phyloP scores from a whole-genome alignment of 805 yeast species.

The Suhomyces sp. region DNA sequence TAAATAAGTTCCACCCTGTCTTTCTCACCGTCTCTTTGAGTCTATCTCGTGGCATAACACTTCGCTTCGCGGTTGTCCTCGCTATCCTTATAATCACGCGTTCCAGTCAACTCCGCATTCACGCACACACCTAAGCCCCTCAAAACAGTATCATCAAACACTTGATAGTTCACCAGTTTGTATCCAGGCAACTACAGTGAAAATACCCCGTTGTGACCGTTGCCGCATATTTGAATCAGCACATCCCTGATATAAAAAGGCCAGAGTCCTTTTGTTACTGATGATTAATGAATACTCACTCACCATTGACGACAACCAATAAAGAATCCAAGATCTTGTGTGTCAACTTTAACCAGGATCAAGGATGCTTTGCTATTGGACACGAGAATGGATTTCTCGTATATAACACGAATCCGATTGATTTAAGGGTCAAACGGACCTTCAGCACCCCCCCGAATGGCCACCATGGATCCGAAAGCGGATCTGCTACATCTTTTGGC shows the following conservation, averaged over 20 bases:
- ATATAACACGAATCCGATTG: slow-evolving; percentile 85
- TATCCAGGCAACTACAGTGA: neutral
- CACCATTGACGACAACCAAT: slow-evolving; percentile 10
- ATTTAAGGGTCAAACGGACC: slow-evolving; percentile 58
- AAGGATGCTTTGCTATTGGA: slow-evolving; percentile 83
- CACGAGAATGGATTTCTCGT: slow-evolving; percentile 80
- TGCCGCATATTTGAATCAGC: neutral
- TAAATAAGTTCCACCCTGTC: neutral
- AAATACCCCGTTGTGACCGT: neutral
- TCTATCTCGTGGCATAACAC: neutral
- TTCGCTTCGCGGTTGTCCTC: neutral
- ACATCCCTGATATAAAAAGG: neutral
- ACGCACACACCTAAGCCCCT: neutral
- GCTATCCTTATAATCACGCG: neutral
- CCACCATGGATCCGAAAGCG: neutral
- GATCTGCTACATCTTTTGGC: slow-evolving; percentile 15
- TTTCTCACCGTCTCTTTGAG: neutral
- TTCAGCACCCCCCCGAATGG: slow-evolving; percentile 1
- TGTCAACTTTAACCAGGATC: slow-evolving; percentile 83
- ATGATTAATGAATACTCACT: slow-evolving; percentile 17
- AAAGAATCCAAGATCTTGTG: slow-evolving; percentile 44
- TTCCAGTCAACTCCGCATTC: slow-evolving; percentile 1
- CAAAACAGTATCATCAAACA: neutral
- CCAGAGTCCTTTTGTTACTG: neutral
- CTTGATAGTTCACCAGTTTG: neutral